Percentiles rank a stretch among this genome's conserved stretches.
Evolutionary conservation across 306 rosid genomes (phyloP).

Genomic region (Sophora flavescens): DNA sequence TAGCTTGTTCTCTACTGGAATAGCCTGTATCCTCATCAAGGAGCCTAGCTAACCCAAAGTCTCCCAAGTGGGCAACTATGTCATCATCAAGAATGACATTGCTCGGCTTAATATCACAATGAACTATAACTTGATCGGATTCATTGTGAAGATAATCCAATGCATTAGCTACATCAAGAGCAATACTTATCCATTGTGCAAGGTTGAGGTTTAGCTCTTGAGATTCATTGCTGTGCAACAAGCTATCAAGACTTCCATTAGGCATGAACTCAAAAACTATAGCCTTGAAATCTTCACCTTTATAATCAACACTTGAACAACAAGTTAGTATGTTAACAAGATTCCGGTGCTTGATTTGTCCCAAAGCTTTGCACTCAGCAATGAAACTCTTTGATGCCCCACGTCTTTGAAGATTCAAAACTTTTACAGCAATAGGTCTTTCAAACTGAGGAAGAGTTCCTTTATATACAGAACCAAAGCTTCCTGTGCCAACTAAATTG

Average conservation of each 20-base stretch:
- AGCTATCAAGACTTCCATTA: constrained; percentile 50
- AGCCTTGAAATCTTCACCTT: constrained; percentile 49
- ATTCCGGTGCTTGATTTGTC: constrained; percentile 42
- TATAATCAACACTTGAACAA: constrained; percentile 50
- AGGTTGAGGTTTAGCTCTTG: constrained; percentile 18
- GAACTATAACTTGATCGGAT: constrained; percentile 45
- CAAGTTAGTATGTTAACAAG: constrained; percentile 41
- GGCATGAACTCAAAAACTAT: constrained; percentile 52
- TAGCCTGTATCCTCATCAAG: background rate
- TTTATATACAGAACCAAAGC: constrained; percentile 54
- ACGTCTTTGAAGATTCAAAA: constrained; percentile 39
- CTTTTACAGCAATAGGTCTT: constrained; percentile 46
- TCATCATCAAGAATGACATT: constrained; percentile 54
- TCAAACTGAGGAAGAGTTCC: constrained; percentile 43
- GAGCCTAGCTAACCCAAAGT: constrained; percentile 62
- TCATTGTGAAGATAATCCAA: constrained; percentile 57
- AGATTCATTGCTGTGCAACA: constrained; percentile 31
- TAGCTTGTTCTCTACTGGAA: constrained; percentile 27
- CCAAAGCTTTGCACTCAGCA: constrained; percentile 48
- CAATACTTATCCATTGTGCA: constrained; percentile 40
- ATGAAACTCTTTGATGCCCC: constrained; percentile 56
- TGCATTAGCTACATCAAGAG: constrained; percentile 55
- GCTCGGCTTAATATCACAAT: constrained; percentile 62
- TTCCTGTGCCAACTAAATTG: constrained; percentile 46
- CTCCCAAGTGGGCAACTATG: constrained; percentile 50